Evolutionary conservation across 768 basidiomycete species (phyloP), one percentile per base, ranked within the genome.

Genomic region (Rhizopogon salebrosus): DNA sequence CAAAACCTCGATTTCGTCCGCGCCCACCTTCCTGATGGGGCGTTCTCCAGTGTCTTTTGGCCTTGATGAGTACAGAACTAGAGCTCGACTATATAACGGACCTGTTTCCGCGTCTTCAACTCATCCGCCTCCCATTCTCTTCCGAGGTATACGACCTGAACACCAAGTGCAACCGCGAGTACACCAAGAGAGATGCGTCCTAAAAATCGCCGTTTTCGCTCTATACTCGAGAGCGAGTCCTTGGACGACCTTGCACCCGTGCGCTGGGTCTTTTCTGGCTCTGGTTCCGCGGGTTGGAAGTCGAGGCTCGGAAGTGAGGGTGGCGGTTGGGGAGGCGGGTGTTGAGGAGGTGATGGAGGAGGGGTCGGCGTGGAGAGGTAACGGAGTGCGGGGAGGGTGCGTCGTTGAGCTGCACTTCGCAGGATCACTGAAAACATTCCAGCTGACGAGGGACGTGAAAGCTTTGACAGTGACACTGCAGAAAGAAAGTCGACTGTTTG

Each of bases 181-280:
- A 84, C 40, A 0, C 67, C 80, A 40, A 88, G 62, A 18, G 80
- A 75, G 1, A 83, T 60, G 34, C 87, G 72, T 5, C 80, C 76
- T 60, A 84, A 67, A 55, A 76, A 70, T 56, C 79, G 72, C 54
- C 91, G 77, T 62, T 78, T 78, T 59, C 80, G 76, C 69, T 97
- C 95, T 55, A 85, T 87, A 48, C 84, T 84, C 16, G 88, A 88
- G 49, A 92, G 76, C 13, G 84, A 82, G 48, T 87, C 85, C 60
- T 85, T 89, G 14, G 88, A 85, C 3, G 89, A 91, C 64, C 73
- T 77, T 48, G 90, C 90, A 13, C 90, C 89, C 0, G 89, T 92
- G 48, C 83, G 74, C 54, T 80, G 75, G 31, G 66, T 64, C 51
- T 70, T 66, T 40, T 70, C 66, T 42, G 73, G 67, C 14, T 72